A percentile compares a stretch with the other conserved stretches of the same genome.
phyloP scores from a whole-genome alignment of 2,329 filamentous ascomycete genomes.

The Diaporthe sp. region DNA sequence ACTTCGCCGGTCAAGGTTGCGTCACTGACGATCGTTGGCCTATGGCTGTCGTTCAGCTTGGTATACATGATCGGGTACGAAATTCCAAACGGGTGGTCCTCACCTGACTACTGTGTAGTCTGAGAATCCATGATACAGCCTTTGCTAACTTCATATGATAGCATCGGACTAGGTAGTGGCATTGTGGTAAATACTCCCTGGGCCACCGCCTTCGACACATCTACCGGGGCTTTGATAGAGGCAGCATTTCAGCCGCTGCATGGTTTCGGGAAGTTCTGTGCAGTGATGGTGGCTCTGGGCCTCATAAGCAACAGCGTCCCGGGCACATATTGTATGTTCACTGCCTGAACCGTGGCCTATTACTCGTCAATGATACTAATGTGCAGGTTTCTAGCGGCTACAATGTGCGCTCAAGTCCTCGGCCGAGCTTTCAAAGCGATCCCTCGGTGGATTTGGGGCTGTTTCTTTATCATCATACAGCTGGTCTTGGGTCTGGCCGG shows the following conservation, averaged over 20 bases:
- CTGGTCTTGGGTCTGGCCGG: constrained; percentile 1
- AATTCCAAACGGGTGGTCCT: too few relatives aligned
- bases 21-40: constrained; percentile 50
- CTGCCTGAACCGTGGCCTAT: fast-evolving
- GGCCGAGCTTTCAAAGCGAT: not conserved
- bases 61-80: constrained; percentile 3
- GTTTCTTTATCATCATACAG: not conserved
- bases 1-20: constrained; percentile 60
- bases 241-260: not conserved
- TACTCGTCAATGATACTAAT: not conserved
- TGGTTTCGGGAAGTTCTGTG: constrained; percentile 15
- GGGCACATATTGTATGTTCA: constrained; percentile 1
- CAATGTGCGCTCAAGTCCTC: constrained; percentile 20
- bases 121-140: too few relatives aligned
- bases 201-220: constrained; percentile 5
- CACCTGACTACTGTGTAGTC: not conserved
- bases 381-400: not conserved
- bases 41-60: constrained; percentile 11
- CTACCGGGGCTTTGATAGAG: constrained; percentile 11
- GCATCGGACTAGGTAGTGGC: constrained; percentile 11
- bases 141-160: not conserved
- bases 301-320: constrained; percentile 21
- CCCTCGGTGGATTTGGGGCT: not conserved
- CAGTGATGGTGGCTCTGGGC: not conserved
- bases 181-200: not conserved